These are phyloP conservation scores for Ganoderma multipileum DNA, from an alignment of 1,284 basidiomycete genomes.

Conservation along the genomic window DNA sequence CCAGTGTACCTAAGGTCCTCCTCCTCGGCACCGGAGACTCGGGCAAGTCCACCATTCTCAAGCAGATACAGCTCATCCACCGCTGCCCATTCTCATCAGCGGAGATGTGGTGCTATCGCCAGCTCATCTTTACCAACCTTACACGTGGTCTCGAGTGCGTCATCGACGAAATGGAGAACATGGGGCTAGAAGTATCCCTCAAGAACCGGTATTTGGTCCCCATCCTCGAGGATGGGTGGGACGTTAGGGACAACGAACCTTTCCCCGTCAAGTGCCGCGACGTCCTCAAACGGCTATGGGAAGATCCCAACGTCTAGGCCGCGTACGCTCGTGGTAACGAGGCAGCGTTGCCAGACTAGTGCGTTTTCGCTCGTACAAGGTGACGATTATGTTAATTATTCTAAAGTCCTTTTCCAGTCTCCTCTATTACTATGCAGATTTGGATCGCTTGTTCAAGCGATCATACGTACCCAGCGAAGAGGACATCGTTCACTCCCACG, in stretches of 20 bases:
- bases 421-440: constrained; percentile 76
- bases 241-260: constrained; percentile 81
- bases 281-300: constrained; percentile 80
- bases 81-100: constrained; percentile 75
- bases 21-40: constrained; percentile 93
- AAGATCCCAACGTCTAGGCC: constrained; percentile 76
- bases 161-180: constrained; percentile 89
- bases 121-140: constrained; percentile 92
- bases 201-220: constrained; percentile 62
- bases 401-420: constrained; percentile 53
- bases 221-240: constrained; percentile 70
- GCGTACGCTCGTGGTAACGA: constrained; percentile 84
- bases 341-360: constrained; percentile 91
- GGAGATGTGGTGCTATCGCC: constrained; percentile 83
- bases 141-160: constrained; percentile 84
- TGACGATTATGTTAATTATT: constrained; percentile 19
- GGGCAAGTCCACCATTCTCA: constrained; percentile 92
- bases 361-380: constrained; percentile 31
- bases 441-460: constrained; percentile 80
- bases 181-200: constrained; percentile 75
- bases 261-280: constrained; percentile 75
- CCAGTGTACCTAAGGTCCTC: constrained; percentile 60
- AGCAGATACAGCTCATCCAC: constrained; percentile 94
- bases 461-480: constrained; percentile 78
- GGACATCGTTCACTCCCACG: constrained; percentile 86